Evolutionary conservation across 2,329 filamentous ascomycete genomes (phyloP).

Genomic region (Curvularia lunata): DNA sequence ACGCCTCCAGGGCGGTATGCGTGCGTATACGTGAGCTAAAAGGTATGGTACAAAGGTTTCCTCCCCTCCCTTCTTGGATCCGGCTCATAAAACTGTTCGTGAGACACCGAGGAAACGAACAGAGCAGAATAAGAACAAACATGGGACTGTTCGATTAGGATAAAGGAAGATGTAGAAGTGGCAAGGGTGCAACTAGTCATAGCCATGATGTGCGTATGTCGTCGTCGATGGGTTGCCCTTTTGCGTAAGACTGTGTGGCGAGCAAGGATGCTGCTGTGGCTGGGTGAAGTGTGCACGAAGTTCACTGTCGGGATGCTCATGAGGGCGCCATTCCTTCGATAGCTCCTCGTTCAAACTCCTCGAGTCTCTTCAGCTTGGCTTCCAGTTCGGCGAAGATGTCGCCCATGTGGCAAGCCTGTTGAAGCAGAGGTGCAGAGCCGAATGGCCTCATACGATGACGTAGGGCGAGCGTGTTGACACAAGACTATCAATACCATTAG

Average conservation of each 20-base stretch:
- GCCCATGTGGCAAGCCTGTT: constrained; percentile 78
- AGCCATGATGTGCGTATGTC: neutral
- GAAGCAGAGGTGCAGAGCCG: constrained; percentile 66
- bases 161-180: neutral
- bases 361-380: constrained; percentile 67
- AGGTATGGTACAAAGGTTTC: constrained; percentile 1
- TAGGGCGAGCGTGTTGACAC: constrained; percentile 77
- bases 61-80: neutral
- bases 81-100: neutral
- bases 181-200: neutral
- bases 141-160: constrained; percentile 5
- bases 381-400: constrained; percentile 70
- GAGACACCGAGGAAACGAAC: neutral
- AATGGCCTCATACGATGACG: constrained; percentile 79
- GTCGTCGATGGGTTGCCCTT: neutral
- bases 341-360: constrained; percentile 47
- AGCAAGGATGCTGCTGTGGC: neutral
- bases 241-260: neutral
- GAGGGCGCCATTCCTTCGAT: constrained; percentile 38
- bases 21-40: neutral
- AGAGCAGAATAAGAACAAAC: neutral
- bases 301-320: constrained; percentile 10
- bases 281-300: neutral
- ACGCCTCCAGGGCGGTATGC: neutral
- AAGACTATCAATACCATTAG: constrained; percentile 65